phyloP scores from a whole-genome alignment of 139 green algal genomes.

The Chlamydomonas sphaeroides region DNA sequence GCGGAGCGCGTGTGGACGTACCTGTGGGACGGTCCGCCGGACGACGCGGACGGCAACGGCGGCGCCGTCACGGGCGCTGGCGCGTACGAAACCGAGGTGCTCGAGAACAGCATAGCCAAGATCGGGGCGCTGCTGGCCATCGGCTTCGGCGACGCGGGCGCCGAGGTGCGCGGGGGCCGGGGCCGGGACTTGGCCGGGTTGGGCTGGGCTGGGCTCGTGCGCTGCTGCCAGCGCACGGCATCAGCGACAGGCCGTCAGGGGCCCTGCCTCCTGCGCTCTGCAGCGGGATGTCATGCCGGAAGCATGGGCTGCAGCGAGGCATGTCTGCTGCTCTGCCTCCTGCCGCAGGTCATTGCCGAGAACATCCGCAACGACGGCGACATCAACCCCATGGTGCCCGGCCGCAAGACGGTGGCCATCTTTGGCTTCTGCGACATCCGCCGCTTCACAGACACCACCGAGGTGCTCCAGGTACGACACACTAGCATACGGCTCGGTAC shows the following conservation, averaged over 20 bases:
- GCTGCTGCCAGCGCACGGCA: no score
- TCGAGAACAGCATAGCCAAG: conserved; percentile 90
- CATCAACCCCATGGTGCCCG: conserved; percentile 95
- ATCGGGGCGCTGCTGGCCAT: conserved; percentile 93
- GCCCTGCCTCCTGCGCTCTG: no score
- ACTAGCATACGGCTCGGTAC: no score
- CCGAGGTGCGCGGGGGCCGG: no score
- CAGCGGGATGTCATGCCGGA: no score
- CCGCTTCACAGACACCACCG: conserved; percentile 94
- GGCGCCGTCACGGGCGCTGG: background rate
- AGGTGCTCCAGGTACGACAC: conserved; percentile 78
- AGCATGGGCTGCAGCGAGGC: no score
- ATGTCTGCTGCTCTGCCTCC: no score
- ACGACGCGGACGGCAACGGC: background rate
- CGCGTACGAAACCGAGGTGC: conserved; percentile 85
- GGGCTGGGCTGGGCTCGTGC: no score
- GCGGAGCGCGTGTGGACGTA: conserved; percentile 23
- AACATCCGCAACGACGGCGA: conserved; percentile 93
- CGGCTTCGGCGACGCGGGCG: conserved; percentile 93
- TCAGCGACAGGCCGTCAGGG: no score
- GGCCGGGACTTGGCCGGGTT: no score
- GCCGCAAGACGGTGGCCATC: conserved; percentile 75
- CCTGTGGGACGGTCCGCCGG: conserved; percentile 50
- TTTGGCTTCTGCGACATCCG: conserved; percentile 99
- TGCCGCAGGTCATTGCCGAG: no score